Evolutionary conservation across 2,329 filamentous ascomycete genomes (phyloP), one percentile per base, ranked within the genome.

Genomic region (Sporothrix curviconia): DNA sequence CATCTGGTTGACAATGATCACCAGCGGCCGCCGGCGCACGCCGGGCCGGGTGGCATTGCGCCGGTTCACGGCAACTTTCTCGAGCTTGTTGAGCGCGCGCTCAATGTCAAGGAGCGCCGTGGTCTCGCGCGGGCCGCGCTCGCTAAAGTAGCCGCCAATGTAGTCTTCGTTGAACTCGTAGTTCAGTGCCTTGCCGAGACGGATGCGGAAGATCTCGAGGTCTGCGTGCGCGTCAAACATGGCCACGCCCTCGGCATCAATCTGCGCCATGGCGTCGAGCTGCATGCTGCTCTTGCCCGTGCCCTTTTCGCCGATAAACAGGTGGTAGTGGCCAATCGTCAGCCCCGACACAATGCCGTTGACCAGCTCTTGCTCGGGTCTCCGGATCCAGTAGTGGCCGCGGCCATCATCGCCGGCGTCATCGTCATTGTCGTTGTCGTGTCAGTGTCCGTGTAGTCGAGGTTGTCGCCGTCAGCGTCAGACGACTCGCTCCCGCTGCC

Each of bases 131-230:
- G 94, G 94, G 0, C 94, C 94, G 30, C 89, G 84, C 67, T 99
- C 95, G 59, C 89, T 95, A 71, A 99, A 99, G 60, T 99, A 87
- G 6, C 89, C 90, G 44, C 94, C 94, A 61, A 99, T 96, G 67
- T 95, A 96, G 75, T 99, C 94, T 74, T 97, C 94, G 68, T 97
- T 90, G 66, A 89, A 99, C 69, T 99, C 94, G 69, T 92, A 99
- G 70, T 99, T 92, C 40, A 99, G 78, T 2, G 92, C 90, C 69
- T 96, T 96, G 25, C 94, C 94, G 3, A 99, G 80, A 4, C 94
- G 83, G 43, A 96, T 87, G 17, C 94, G 87, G 70, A 99, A 95
- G 59, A 99, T 95, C 67, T 99, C 94, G 1, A 92, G 81, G 70
- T 99, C 92, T 5, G 91, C 87, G 71, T 99, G 94, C 1, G 92